Conservation (phyloP, 2,329 filamentous ascomycete genomes). For the Beauveria medogensis region DNA sequence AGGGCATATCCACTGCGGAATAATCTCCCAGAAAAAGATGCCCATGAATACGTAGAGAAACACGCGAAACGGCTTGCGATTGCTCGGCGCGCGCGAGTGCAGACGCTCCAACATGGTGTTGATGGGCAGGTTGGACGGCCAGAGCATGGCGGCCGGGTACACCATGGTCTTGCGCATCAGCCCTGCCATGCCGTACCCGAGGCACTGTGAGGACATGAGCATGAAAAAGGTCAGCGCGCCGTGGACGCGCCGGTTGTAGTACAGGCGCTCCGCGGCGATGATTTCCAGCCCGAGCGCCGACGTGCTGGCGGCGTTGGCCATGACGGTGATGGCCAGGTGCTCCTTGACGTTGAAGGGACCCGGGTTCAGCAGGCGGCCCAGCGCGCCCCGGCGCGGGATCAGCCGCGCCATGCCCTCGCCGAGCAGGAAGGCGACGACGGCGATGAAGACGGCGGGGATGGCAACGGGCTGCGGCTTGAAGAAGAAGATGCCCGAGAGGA, state of each 20-base stretch:
- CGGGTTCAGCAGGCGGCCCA: conserved; percentile 20
- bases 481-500: conserved; percentile 6
- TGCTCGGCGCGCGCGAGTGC: conserved; percentile 23
- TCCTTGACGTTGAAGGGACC: conserved; percentile 21
- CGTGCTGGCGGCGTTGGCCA: conserved; percentile 33
- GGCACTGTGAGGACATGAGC: conserved; percentile 37
- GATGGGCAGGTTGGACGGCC: conserved; percentile 22
- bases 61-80: conserved; percentile 29
- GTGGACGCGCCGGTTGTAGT: conserved; percentile 33
- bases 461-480: conserved; percentile 9
- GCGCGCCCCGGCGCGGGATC: neutral
- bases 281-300: conserved; percentile 26
- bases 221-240: conserved; percentile 34
- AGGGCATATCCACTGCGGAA: conserved; percentile 40
- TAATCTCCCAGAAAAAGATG: conserved; percentile 38
- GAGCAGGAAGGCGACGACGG: conserved; percentile 5
- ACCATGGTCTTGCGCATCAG: conserved; percentile 37
- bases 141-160: conserved; percentile 37
- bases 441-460: conserved; percentile 9
- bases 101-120: conserved; percentile 22
- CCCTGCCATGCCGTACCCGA: conserved; percentile 42
- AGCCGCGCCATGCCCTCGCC: conserved; percentile 3
- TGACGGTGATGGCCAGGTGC: conserved; percentile 30
- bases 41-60: conserved; percentile 32
- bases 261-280: conserved; percentile 38